Conservation (phyloP, 192 early-diverging fungal species). For the Chytriomyces hyalinus region DNA sequence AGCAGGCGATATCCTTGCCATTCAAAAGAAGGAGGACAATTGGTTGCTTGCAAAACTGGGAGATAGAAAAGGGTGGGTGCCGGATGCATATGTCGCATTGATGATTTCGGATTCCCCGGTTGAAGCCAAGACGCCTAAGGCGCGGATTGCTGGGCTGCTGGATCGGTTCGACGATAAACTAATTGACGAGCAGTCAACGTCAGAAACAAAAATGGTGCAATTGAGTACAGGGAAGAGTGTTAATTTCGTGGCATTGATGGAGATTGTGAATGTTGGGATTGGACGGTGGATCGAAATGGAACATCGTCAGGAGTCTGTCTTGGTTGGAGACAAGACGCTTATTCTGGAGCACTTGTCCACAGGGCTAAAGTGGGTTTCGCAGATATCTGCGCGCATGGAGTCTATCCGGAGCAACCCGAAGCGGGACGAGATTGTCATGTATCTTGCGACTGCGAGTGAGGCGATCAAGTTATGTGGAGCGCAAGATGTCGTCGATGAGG, state of each 20-base stretch:
- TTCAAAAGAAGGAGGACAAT: slow-evolving; percentile 17
- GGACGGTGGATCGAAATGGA: slow-evolving; percentile 27
- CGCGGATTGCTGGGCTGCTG: not conserved
- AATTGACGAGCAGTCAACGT: not conserved
- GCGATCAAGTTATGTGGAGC: not conserved
- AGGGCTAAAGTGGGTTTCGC: slow-evolving; percentile 12
- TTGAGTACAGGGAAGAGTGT: slow-evolving; percentile 9
- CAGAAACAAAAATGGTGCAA: not conserved
- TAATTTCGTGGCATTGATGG: not conserved
- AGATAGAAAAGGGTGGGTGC: slow-evolving; percentile 25
- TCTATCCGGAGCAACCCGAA: not conserved
- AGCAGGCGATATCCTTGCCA: not conserved
- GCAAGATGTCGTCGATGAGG: not conserved
- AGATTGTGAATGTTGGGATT: slow-evolving; percentile 24
- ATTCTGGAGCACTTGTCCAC: slow-evolving; percentile 12
- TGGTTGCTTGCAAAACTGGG: slow-evolving; percentile 16
- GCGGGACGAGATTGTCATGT: slow-evolving; percentile 3
- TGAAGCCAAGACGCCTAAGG: not conserved
- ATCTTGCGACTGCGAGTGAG: slow-evolving; percentile 5
- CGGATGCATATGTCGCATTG: slow-evolving; percentile 20
- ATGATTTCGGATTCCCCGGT: not conserved
- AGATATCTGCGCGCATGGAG: not conserved
- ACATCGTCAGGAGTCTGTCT: slow-evolving; percentile 9
- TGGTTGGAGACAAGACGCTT: not conserved
- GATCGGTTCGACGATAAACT: slow-evolving; percentile 6